Conservation (phyloP, 345 rosid species). For the Melaleuca alternifolia region DNA sequence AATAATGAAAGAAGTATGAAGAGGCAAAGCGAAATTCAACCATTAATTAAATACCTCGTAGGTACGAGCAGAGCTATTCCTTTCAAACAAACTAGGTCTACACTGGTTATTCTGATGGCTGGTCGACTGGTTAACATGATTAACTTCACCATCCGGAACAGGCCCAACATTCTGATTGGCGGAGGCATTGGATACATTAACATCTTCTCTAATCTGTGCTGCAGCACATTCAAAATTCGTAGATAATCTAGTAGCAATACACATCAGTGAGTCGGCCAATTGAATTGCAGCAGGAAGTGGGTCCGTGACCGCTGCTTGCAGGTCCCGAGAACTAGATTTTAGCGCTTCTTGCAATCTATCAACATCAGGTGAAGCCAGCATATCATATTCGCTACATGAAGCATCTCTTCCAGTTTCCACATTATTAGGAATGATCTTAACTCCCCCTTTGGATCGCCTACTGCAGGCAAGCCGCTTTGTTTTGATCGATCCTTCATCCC, state of each 20-base stretch:
- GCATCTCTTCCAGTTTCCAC: slow-evolving; percentile 1
- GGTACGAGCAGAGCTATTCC: slow-evolving; percentile 34
- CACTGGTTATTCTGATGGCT: slow-evolving; percentile 3
- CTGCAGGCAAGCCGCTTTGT: slow-evolving; percentile 3
- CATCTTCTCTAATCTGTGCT: neutral
- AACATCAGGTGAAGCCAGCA: slow-evolving; percentile 18
- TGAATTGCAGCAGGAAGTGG: slow-evolving; percentile 41
- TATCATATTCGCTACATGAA: neutral
- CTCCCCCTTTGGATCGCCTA: slow-evolving; percentile 2
- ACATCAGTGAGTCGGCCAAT: slow-evolving; percentile 17
- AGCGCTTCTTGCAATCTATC: slow-evolving; percentile 27
- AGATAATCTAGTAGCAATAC: neutral
- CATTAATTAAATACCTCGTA: slow-evolving; percentile 23
- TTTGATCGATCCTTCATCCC: neutral
- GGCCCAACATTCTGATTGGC: neutral
- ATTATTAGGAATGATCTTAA: slow-evolving; percentile 1
- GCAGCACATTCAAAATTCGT: neutral
- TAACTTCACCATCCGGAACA: neutral
- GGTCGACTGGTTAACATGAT: neutral
- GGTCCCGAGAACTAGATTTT: slow-evolving; percentile 23
- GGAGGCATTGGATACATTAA: neutral
- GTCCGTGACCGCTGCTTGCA: slow-evolving; percentile 30
- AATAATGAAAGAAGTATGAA: neutral
- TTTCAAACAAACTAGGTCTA: slow-evolving; percentile 39
- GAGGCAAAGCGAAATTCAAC: neutral